Percentiles rank a stretch among this genome's conserved stretches.
Conservation (phyloP, 2,329 filamentous ascomycete genomes). For the Aspergillus cejpii region DNA sequence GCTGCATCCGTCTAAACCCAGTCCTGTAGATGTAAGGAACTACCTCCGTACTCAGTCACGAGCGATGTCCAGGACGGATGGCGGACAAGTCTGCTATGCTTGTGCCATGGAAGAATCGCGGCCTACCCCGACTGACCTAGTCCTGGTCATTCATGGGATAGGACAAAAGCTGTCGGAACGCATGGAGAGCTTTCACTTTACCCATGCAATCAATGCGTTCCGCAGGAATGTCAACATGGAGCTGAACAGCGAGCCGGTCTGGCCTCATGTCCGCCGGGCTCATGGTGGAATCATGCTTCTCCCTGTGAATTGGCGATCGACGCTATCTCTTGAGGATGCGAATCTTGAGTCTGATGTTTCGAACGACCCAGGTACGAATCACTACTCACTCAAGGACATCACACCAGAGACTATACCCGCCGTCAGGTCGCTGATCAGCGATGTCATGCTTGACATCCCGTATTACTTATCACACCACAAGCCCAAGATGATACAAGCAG, state of each 20-base stretch:
- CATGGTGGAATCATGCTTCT: constrained; percentile 89
- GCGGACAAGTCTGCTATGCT: constrained; percentile 42
- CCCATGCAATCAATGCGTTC: constrained; percentile 88
- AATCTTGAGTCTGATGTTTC: constrained; percentile 49
- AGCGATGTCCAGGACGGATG: constrained; percentile 20
- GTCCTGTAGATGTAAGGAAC: constrained; percentile 37
- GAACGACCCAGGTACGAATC: constrained; percentile 53
- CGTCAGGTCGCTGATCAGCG: constrained; percentile 87
- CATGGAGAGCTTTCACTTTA: constrained; percentile 95
- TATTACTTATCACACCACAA: constrained; percentile 98
- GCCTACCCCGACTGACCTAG: constrained; percentile 73
- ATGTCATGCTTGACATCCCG: constrained; percentile 97
- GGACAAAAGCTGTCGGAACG: constrained; percentile 93
- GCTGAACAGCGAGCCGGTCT: constrained; percentile 66
- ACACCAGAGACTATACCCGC: constrained; percentile 85
- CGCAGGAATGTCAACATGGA: constrained; percentile 81
- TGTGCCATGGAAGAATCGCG: constrained; percentile 58
- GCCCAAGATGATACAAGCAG: constrained; percentile 83
- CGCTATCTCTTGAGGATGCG: constrained; percentile 77
- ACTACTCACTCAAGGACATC: constrained; percentile 74
- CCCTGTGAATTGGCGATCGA: constrained; percentile 89
- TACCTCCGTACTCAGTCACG: constrained; percentile 38
- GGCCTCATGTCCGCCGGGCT: constrained; percentile 64
- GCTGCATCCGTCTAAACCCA: constrained; percentile 53
- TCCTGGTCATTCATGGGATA: constrained; percentile 90